These are phyloP conservation scores for Flaveria trinervia DNA, from an alignment of 129 eudicot species.

Conservation along the genomic window DNA sequence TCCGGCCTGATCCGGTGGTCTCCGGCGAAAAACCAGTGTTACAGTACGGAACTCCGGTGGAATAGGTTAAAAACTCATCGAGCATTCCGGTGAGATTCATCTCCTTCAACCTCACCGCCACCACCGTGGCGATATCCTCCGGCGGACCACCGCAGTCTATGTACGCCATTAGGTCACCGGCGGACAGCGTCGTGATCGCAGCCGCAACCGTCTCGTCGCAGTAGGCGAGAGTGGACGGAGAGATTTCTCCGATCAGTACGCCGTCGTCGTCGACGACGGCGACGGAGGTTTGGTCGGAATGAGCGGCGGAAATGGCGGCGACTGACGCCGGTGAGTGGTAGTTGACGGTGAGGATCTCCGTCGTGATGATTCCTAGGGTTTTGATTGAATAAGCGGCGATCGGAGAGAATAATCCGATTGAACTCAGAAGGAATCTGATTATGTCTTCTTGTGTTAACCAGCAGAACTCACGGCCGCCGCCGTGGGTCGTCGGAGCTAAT, in stretches of 20 bases:
- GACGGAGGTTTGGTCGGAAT: constrained; percentile 58
- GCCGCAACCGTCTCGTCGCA: constrained; percentile 70
- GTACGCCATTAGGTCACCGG: constrained; percentile 84
- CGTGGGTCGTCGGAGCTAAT: constrained; percentile 39
- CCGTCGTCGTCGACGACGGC: constrained; percentile 74
- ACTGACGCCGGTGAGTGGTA: constrained; percentile 62
- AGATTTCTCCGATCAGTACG: constrained; percentile 65
- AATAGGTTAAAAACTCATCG: constrained; percentile 40
- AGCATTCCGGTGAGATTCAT: constrained; percentile 58
- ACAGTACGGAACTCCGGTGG: constrained; percentile 24
- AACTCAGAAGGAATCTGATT: constrained; percentile 61
- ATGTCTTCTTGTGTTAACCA: constrained; percentile 89
- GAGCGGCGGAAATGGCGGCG: constrained; percentile 44
- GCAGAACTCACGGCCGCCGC: constrained; percentile 65
- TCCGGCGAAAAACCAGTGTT: constrained; percentile 30
- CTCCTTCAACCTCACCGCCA: constrained; percentile 54
- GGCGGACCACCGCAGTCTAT: constrained; percentile 85
- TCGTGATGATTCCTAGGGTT: constrained; percentile 57
- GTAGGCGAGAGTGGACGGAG: constrained; percentile 62
- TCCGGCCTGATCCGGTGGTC: constrained; percentile 26
- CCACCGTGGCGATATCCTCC: constrained; percentile 55
- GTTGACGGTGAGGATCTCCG: constrained; percentile 44
- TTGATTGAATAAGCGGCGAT: constrained; percentile 55
- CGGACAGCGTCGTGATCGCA: constrained; percentile 67
- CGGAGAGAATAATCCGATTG: constrained; percentile 70